Evolutionary conservation across 1,284 basidiomycete species (phyloP).

Genomic region (Malassezia vespertilionis): DNA sequence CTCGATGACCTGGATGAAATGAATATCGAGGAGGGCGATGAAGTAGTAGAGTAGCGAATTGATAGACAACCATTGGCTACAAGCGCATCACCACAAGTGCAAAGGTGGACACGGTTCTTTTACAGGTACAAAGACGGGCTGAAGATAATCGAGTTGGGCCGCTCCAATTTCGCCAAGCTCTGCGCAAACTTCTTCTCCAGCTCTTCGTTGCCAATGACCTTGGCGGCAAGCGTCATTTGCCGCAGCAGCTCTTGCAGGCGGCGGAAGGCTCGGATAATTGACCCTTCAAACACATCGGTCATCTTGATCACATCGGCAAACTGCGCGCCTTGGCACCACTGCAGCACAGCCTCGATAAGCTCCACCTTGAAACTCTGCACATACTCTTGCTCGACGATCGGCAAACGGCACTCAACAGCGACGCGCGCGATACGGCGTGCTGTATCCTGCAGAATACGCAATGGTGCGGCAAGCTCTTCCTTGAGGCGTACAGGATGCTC

Average conservation of each 20-base stretch:
- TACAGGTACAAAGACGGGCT: conserved; percentile 24
- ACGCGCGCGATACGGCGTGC: conserved; percentile 90
- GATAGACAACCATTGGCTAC: too few species aligned
- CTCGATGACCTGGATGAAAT: conserved; percentile 72
- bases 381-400: conserved; percentile 85
- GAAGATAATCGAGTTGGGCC: conserved; percentile 45
- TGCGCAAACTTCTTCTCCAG: conserved; percentile 53
- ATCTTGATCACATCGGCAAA: conserved; percentile 95
- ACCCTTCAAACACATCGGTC: conserved; percentile 93
- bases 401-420: conserved; percentile 79
- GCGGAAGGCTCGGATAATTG: conserved; percentile 67
- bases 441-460: conserved; percentile 88
- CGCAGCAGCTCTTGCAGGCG: conserved; percentile 83
- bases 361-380: conserved; percentile 94
- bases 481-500: conserved; percentile 74
- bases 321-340: conserved; percentile 95
- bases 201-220: conserved; percentile 89
- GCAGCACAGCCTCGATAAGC: conserved; percentile 89
- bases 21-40: conserved; percentile 33
- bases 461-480: conserved; percentile 80
- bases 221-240: conserved; percentile 87
- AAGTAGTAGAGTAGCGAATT: conserved; percentile 9
- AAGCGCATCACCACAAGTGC: too few species aligned
- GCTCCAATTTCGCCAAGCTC: conserved; percentile 34
- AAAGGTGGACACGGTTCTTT: too few species aligned